Conservation (phyloP, 768 basidiomycete species). For the Boletus fagicola region DNA sequence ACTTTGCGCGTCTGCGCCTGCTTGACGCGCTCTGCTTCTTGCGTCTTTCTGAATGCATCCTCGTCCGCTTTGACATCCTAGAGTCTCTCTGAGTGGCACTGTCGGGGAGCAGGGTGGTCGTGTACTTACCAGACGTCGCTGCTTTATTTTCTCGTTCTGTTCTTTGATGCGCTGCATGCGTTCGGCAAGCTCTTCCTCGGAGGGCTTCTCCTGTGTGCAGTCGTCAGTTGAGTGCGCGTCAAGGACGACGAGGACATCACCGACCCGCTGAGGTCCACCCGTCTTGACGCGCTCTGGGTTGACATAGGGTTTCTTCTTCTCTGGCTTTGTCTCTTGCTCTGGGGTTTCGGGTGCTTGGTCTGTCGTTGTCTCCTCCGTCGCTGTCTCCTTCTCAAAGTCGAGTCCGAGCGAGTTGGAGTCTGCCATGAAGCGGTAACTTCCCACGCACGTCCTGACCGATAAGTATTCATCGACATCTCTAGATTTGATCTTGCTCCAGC, state of each 20-base stretch:
- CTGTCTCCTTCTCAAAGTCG: conserved; percentile 50
- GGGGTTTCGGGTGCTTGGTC: conserved; percentile 7
- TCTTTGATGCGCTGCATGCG: conserved; percentile 68
- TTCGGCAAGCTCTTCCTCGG: conserved; percentile 63
- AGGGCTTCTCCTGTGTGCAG: conserved; percentile 59
- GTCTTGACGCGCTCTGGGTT: conserved; percentile 85
- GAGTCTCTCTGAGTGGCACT: neutral
- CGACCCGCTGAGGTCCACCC: conserved; percentile 70
- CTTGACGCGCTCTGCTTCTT: conserved; percentile 61
- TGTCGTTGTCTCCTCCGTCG: conserved; percentile 7
- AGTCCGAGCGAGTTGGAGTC: conserved; percentile 68
- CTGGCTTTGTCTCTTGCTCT: conserved; percentile 30
- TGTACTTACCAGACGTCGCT: conserved; percentile 54
- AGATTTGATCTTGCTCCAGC: neutral
- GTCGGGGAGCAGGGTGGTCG: neutral
- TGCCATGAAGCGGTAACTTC: conserved; percentile 35
- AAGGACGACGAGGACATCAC: neutral
- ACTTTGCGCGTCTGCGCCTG: conserved; percentile 58
- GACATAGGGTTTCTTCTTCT: conserved; percentile 73
- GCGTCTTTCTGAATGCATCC: conserved; percentile 69
- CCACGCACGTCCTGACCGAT: conserved; percentile 22
- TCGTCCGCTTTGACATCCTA: conserved; percentile 83
- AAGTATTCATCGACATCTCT: neutral
- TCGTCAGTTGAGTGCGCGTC: conserved; percentile 12
- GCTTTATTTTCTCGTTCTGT: conserved; percentile 77